Base-by-base conservation (phyloP, 1,139 yeast genomes). In the Candida frijolesensis region DNA sequence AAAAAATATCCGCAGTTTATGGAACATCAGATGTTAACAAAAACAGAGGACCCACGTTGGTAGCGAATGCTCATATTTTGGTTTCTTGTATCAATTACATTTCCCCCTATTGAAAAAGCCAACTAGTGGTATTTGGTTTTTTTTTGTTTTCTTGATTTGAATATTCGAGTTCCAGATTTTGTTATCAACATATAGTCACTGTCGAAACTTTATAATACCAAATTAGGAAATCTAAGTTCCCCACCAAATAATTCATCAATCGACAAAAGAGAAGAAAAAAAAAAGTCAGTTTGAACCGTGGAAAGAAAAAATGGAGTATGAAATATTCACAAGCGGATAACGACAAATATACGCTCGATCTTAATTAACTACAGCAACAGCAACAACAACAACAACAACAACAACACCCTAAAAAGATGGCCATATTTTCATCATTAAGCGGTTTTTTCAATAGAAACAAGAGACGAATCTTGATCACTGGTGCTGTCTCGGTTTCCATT, bases 391-490 rank as follows among this genome's bases (percentile, higher is more conserved):
- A 40, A 27, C 12, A 10, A 27, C 25, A 7, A 22, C 25, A 22
- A 22, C 7, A 22, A 22, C 25, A 22, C 4, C 25, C 25, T n/a
- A 15, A 12, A 19, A 37, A 3, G 41, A 76, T 76, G 81, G 74
- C 79, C 1, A 62, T 75, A 10, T 82, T 84, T 74, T 76, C 84
- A 51, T 70, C 79, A 22, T 75, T 84, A 52, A 76, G 82, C 47
- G 75, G 79, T 47, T 82, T 87, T 58, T 67, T 84, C 58, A 77
- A 76, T 48, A 80, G 90, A 57, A 87, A 89, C 68, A 79, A 78
- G 62, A 76, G 83, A 59, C 84, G 83, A 66, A 59, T 89, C 33
- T 52, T 85, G 18, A 67, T 84, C 30, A 75, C 89, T 0, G 70
- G 87, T 1, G 83, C 90, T 8, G 66, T 84, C 3, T 60, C 78